These are phyloP conservation scores for Penicillium lagena DNA, from an alignment of 495 filamentous ascomycete species.

Conservation along the genomic window DNA sequence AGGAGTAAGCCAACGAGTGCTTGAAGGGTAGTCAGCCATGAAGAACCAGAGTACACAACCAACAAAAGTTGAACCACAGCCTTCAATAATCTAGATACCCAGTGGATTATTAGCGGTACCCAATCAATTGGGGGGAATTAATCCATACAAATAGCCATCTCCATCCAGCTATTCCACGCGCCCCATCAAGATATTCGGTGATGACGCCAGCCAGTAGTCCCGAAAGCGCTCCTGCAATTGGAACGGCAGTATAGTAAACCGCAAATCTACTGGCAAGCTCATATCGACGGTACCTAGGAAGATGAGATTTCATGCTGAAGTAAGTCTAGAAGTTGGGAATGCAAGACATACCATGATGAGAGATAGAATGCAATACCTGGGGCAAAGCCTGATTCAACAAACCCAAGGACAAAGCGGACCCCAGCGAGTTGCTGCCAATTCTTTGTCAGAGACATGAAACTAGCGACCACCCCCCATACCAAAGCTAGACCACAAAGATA, in stretches of 20 bases:
- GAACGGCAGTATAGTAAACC: neutral
- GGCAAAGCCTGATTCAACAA: conserved; percentile 4
- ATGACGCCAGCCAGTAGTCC: conserved; percentile 1
- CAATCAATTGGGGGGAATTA: no score
- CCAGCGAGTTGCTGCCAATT: conserved; percentile 5
- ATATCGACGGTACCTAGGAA: neutral
- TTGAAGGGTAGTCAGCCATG: conserved; percentile 6
- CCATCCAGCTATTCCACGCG: neutral
- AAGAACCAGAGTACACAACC: conserved; percentile 1
- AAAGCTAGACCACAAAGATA: conserved; percentile 1
- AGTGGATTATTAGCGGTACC: no score
- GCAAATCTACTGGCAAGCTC: conserved; percentile 3
- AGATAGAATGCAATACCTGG: conserved; percentile 6
- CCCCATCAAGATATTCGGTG: conserved; percentile 3
- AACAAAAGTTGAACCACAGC: neutral
- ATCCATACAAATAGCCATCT: conserved; percentile 4
- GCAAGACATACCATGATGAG: conserved; percentile 1
- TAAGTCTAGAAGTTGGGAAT: no score
- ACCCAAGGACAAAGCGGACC: conserved; percentile 1
- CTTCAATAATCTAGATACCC: conserved; percentile 2
- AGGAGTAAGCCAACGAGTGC: neutral
- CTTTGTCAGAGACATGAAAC: neutral
- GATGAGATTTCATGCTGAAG: no score
- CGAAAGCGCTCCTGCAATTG: conserved; percentile 1
- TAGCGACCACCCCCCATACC: conserved; percentile 1